Evolutionary conservation across 208 protist species (phyloP).

Genomic region (Naegleria fowleri): DNA sequence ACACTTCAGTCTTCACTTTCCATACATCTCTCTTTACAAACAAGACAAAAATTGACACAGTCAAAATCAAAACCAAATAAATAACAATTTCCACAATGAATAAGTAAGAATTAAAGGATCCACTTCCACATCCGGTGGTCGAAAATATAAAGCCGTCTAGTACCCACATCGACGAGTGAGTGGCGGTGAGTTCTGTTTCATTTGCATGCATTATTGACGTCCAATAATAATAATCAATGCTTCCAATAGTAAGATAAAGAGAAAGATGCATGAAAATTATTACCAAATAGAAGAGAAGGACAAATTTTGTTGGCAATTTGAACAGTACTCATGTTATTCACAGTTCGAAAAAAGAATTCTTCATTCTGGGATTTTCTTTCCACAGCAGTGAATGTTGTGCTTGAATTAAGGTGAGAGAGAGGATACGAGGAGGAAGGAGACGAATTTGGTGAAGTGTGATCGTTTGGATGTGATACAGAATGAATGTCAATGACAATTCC

Average conservation of each 20-base stretch:
- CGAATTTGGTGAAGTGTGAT: too few relatives aligned
- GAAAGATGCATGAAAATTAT: neutral
- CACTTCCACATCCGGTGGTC: neutral
- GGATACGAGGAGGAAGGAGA: too few relatives aligned
- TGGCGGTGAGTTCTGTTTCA: too few relatives aligned
- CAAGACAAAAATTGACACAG: neutral
- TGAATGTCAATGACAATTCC: too few relatives aligned
- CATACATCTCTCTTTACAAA: neutral
- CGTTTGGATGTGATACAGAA: too few relatives aligned
- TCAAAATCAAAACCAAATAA: neutral
- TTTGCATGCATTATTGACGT: too few relatives aligned
- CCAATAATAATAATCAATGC: neutral
- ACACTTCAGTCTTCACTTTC: neutral
- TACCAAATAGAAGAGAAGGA: neutral
- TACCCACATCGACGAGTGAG: neutral
- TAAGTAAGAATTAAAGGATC: neutral
- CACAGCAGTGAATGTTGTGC: too few relatives aligned
- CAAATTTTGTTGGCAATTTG: neutral
- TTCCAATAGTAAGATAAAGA: neutral
- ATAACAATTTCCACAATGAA: neutral
- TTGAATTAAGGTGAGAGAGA: too few relatives aligned
- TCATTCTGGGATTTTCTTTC: too few relatives aligned
- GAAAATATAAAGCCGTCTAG: neutral
- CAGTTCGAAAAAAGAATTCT: too few relatives aligned
- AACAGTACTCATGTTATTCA: too few relatives aligned